phyloP scores from a whole-genome alignment of 1,139 yeast species.

The Diutina rugosa region DNA sequence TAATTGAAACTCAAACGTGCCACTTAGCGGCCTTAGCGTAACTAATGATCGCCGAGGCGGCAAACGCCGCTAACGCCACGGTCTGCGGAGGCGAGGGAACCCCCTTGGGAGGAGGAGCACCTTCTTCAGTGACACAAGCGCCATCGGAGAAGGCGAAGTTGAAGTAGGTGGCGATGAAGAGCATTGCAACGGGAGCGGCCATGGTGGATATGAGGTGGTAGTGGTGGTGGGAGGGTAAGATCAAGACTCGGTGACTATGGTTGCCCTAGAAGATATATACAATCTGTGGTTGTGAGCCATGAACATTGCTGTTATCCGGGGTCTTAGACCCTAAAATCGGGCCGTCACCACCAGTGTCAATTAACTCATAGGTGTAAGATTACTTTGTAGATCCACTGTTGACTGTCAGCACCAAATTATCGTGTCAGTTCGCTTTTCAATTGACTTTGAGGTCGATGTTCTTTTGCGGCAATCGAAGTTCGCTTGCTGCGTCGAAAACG shows the following conservation, averaged over 20 bases:
- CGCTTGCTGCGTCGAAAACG: background rate
- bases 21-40: background rate
- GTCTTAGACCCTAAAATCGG: no score
- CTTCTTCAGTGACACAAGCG: background rate
- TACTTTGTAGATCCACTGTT: no score
- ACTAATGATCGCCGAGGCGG: background rate
- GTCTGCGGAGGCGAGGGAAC: background rate
- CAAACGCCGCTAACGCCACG: background rate
- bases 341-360: no score
- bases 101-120: background rate
- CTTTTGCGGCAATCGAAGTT: background rate
- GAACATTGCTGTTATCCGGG: background rate
- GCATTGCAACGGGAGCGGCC: background rate
- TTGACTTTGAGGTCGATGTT: background rate
- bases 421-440: no score
- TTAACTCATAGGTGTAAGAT: no score
- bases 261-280: background rate
- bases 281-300: background rate
- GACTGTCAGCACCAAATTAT: no score
- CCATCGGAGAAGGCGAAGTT: background rate
- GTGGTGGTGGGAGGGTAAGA: background rate
- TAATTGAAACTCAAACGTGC: background rate
- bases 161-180: background rate
- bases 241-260: background rate
- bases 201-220: background rate